A percentile compares a stretch with the other conserved stretches of the same genome.
Evolutionary conservation across 345 rosid species (phyloP).

Genomic region (Rhizophora mangle): DNA sequence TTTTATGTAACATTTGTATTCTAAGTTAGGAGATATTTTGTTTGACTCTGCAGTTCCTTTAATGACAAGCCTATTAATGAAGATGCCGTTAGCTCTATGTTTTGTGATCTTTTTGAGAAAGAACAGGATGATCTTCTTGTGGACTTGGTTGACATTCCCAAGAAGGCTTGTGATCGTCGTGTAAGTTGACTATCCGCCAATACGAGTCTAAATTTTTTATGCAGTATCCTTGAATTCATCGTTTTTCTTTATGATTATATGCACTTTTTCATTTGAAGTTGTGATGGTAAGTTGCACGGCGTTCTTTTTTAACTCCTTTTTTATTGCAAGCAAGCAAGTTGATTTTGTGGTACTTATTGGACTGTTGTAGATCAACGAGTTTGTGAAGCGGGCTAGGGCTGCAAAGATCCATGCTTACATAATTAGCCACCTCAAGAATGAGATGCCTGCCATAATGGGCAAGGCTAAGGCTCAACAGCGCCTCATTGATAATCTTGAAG

Average conservation of each 20-base stretch:
- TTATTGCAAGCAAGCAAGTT: background rate
- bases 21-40: background rate
- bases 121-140: conserved; percentile 26
- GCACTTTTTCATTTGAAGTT: background rate
- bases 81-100: conserved; percentile 55
- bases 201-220: background rate
- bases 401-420: conserved; percentile 92
- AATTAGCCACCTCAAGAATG: conserved; percentile 81
- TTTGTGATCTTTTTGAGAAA: conserved; percentile 22
- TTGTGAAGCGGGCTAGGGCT: conserved; percentile 95
- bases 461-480: conserved; percentile 88
- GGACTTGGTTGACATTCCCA: conserved; percentile 31
- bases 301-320: background rate
- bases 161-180: conserved; percentile 30
- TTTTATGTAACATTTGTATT: background rate
- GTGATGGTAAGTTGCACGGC: background rate
- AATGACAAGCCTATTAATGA: conserved; percentile 85
- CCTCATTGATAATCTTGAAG: conserved; percentile 72
- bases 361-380: conserved; percentile 67
- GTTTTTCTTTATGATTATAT: background rate
- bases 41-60: conserved; percentile 65
- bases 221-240: background rate
- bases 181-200: background rate
- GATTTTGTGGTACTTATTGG: background rate
- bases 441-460: conserved; percentile 96